Conservation (phyloP, 2,329 filamentous ascomycete species). For the Sporothrix inflata region DNA sequence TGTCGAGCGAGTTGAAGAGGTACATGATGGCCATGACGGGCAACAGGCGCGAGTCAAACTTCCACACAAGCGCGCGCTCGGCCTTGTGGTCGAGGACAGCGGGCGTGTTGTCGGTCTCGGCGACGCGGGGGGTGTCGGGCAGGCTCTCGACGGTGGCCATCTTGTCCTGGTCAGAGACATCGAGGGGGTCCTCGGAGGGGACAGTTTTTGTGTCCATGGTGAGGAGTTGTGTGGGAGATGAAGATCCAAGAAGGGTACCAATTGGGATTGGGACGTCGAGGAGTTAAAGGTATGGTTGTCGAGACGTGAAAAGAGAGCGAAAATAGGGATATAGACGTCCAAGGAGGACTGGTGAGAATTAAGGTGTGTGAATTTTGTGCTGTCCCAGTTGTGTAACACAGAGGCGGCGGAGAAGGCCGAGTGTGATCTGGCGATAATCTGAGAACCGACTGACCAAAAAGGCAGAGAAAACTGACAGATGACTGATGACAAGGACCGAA, state of each 20-base stretch:
- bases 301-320: background rate
- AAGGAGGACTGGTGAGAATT: background rate
- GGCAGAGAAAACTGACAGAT: background rate
- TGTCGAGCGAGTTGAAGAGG: constrained; percentile 54
- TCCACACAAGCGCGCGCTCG: constrained; percentile 56
- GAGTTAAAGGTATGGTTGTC: too few species aligned
- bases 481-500: background rate
- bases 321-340: background rate
- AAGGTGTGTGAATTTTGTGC: too few species aligned
- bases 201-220: background rate
- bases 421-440: background rate
- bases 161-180: background rate
- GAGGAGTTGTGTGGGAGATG: background rate
- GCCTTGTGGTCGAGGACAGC: constrained; percentile 47
- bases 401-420: too few species aligned
- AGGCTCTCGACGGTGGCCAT: constrained; percentile 25
- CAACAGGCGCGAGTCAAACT: constrained; percentile 58
- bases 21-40: constrained; percentile 61
- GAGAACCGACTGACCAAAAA: background rate
- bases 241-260: too few species aligned
- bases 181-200: background rate
- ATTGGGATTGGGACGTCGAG: too few species aligned
- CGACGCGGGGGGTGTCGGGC: background rate
- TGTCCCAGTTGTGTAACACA: background rate
- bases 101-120: constrained; percentile 31